A percentile compares a stretch with the other conserved stretches of the same genome.
These are phyloP conservation scores for Stevia rebaudiana DNA, from an alignment of 140 eudicot genomes.

Conservation along the genomic window DNA sequence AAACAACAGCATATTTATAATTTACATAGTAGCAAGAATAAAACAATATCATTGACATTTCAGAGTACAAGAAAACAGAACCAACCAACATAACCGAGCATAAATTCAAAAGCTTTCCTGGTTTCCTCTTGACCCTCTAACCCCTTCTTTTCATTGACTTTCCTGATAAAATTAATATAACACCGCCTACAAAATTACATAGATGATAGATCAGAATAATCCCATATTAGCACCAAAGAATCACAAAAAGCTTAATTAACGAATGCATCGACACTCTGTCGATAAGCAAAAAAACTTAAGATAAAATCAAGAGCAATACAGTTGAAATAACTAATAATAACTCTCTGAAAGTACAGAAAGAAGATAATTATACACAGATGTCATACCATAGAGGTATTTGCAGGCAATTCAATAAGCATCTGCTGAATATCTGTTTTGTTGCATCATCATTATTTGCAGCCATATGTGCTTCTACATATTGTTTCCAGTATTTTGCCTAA, in stretches of 20 bases:
- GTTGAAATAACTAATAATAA: no score
- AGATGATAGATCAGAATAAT: neutral
- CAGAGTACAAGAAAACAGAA: constrained; percentile 4
- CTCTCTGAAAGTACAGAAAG: neutral
- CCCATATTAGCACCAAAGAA: constrained; percentile 9
- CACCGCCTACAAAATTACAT: constrained; percentile 65
- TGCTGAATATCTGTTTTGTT: constrained; percentile 77
- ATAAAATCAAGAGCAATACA: neutral
- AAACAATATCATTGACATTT: neutral
- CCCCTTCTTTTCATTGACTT: constrained; percentile 94
- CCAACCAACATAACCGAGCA: constrained; percentile 86
- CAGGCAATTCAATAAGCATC: constrained; percentile 81
- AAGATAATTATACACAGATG: neutral
- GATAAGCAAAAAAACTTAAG: constrained; percentile 2
- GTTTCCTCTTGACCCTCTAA: constrained; percentile 92
- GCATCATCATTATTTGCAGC: constrained; percentile 86
- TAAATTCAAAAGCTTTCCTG: constrained; percentile 89
- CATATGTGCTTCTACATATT: constrained; percentile 96
- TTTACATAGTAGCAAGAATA: neutral
- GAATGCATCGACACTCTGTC: neutral
- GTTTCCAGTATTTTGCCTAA: constrained; percentile 97
- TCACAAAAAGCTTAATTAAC: neutral
- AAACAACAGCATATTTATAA: neutral
- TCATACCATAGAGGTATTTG: constrained; percentile 86
- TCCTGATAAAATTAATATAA: constrained; percentile 85